Evolutionary conservation across 495 filamentous ascomycete species (phyloP).

Genomic region (Podospora australis): DNA sequence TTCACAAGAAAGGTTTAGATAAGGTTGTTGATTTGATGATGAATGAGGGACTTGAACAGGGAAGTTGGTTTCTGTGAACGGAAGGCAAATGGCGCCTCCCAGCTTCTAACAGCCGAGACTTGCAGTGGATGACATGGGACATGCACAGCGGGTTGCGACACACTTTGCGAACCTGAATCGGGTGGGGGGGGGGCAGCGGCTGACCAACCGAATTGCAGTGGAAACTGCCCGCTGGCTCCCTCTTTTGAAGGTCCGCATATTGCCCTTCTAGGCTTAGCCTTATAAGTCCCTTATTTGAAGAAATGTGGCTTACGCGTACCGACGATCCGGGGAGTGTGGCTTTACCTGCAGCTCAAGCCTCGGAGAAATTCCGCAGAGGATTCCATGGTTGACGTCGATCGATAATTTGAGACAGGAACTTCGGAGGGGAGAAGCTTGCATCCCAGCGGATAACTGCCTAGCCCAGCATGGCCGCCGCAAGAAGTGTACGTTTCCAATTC

Average conservation of each 20-base stretch:
- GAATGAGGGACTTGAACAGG: too few relatives aligned
- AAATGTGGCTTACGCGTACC: not conserved
- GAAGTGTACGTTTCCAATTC: slow-evolving; percentile 8
- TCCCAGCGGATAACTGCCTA: not conserved
- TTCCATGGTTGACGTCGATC: not conserved
- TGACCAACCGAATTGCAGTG: too few relatives aligned
- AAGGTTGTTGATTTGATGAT: not conserved
- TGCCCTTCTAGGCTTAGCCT: not conserved
- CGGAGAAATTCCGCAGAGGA: slow-evolving; percentile 2
- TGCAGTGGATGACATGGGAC: slow-evolving; percentile 3
- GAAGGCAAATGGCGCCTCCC: too few relatives aligned
- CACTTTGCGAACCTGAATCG: not conserved
- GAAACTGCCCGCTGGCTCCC: too few relatives aligned
- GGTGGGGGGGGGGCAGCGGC: not conserved
- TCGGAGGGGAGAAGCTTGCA: not conserved
- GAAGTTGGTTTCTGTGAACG: too few relatives aligned
- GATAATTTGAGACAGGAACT: too few relatives aligned
- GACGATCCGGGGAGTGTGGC: not conserved
- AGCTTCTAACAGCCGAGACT: too few relatives aligned
- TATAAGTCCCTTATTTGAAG: not conserved
- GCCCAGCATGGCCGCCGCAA: slow-evolving; percentile 22
- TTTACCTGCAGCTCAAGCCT: not conserved
- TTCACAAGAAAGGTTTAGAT: too few relatives aligned
- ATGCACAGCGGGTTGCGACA: too few relatives aligned
- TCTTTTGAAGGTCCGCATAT: not conserved